phyloP scores from a whole-genome alignment of 208 protist species.

The Trypanosoma rangeli region DNA sequence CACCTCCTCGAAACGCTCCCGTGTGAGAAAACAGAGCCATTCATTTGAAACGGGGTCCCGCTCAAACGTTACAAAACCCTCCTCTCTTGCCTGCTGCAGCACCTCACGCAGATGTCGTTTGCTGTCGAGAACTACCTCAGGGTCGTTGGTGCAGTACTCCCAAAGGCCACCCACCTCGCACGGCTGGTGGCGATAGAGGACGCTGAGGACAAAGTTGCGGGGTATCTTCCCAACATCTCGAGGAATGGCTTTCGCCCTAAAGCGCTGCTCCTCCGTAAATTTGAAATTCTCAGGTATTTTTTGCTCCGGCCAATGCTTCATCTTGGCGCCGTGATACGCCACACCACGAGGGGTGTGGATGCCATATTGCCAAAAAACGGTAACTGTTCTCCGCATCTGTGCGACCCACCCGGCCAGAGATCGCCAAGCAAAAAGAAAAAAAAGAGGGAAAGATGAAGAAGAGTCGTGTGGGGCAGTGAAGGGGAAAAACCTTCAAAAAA shows the following conservation, averaged over 20 bases:
- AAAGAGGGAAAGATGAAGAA: background rate
- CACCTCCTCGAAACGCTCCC: constrained; percentile 88
- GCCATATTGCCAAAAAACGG: constrained; percentile 62
- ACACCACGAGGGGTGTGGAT: constrained; percentile 65
- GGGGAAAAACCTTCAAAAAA: constrained; percentile 5
- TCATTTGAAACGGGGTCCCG: constrained; percentile 57
- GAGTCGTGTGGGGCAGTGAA: background rate
- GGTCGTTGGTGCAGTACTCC: constrained; percentile 76
- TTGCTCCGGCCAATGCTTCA: constrained; percentile 83
- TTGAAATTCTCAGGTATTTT: constrained; percentile 76
- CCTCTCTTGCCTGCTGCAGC: constrained; percentile 79
- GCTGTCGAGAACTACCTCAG: constrained; percentile 87
- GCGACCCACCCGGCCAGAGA: background rate
- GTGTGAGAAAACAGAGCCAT: constrained; percentile 79
- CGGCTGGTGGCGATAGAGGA: constrained; percentile 89
- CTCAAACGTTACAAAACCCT: constrained; percentile 89
- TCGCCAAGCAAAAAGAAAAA: constrained; percentile 3
- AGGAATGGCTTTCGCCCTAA: constrained; percentile 72
- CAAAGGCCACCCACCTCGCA: constrained; percentile 85
- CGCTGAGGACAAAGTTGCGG: constrained; percentile 83
- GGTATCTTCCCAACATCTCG: constrained; percentile 85
- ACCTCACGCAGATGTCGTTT: constrained; percentile 90
- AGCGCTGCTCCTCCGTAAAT: constrained; percentile 78
- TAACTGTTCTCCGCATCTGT: constrained; percentile 38
- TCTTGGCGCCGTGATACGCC: constrained; percentile 64